Evolutionary conservation across 495 filamentous ascomycete genomes (phyloP).

Genomic region (Aspergillus sparsus): DNA sequence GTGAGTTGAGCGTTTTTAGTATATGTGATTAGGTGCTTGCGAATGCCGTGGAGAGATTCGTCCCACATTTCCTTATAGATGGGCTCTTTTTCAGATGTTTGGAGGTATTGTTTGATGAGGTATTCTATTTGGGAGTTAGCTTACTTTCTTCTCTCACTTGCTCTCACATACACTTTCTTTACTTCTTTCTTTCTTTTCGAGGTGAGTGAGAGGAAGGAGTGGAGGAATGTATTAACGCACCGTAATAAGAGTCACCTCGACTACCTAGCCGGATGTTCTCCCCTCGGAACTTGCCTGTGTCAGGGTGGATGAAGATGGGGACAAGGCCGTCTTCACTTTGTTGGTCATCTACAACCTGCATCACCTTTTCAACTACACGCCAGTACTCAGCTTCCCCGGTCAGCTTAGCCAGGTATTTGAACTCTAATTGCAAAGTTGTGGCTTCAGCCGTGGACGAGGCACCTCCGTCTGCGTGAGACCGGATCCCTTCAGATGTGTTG

Average conservation of each 20-base stretch:
- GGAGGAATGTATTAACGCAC: slow-evolving; percentile 32
- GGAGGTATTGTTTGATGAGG: slow-evolving; percentile 93
- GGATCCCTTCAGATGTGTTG: slow-evolving; percentile 67
- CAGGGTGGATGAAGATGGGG: slow-evolving; percentile 87
- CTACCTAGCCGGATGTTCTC: slow-evolving; percentile 89
- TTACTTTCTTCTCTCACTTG: not conserved
- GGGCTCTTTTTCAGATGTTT: slow-evolving; percentile 82
- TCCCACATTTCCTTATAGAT: slow-evolving; percentile 93
- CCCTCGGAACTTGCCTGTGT: slow-evolving; percentile 73
- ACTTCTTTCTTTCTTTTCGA: no score
- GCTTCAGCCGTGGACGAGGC: slow-evolving; percentile 94
- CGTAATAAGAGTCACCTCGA: slow-evolving; percentile 94
- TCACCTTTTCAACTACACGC: slow-evolving; percentile 86
- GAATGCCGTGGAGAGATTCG: slow-evolving; percentile 78
- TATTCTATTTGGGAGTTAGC: slow-evolving; percentile 59
- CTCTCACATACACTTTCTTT: no score
- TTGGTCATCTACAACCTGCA: slow-evolving; percentile 83
- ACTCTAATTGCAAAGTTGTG: slow-evolving; percentile 87
- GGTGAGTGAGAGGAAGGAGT: no score
- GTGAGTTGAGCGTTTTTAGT: slow-evolving; percentile 77
- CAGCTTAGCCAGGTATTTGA: slow-evolving; percentile 95
- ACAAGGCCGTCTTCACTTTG: slow-evolving; percentile 77
- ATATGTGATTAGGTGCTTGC: slow-evolving; percentile 89
- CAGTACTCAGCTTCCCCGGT: slow-evolving; percentile 92
- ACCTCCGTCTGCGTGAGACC: slow-evolving; percentile 81